These are phyloP conservation scores for Mycena indigotica DNA, from an alignment of 768 basidiomycete genomes.

Conservation along the genomic window DNA sequence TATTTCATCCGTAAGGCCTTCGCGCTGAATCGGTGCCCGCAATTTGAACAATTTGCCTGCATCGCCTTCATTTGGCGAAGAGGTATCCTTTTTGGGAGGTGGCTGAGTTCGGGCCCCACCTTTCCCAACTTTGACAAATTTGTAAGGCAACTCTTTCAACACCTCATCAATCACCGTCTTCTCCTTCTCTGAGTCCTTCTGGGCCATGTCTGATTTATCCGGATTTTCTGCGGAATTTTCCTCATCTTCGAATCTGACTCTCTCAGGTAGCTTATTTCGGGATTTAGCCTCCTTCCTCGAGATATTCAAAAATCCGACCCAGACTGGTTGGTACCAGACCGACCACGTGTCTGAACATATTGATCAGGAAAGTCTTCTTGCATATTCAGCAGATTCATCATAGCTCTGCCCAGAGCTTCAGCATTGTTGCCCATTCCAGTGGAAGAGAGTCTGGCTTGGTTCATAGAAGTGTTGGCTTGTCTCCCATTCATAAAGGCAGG, in stretches of 20 bases:
- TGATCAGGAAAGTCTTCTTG: no score
- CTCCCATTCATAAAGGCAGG: no score
- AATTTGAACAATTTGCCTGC: slow-evolving; percentile 4
- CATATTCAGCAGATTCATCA: no score
- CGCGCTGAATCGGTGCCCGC: slow-evolving; percentile 10
- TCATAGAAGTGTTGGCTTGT: no score
- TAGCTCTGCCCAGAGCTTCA: no score
- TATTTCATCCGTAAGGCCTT: slow-evolving; percentile 10
- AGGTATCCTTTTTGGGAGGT: not conserved
- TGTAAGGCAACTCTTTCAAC: slow-evolving; percentile 3
- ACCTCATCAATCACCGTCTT: no score
- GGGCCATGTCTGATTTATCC: not conserved
- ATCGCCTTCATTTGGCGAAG: slow-evolving; percentile 1
- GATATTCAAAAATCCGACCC: slow-evolving; percentile 13
- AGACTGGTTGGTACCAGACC: no score
- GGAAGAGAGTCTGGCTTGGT: no score
- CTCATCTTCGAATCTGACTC: not conserved
- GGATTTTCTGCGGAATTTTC: not conserved
- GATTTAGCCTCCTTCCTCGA: slow-evolving; percentile 8
- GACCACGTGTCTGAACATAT: no score
- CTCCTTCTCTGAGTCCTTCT: not conserved
- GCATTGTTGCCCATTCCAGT: no score
- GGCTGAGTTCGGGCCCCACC: slow-evolving; percentile 11
- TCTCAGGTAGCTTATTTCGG: slow-evolving; percentile 1
- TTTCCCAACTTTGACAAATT: not conserved